These are phyloP conservation scores for Tilletia caries DNA, from an alignment of 1,284 basidiomycete species.

Conservation along the genomic window DNA sequence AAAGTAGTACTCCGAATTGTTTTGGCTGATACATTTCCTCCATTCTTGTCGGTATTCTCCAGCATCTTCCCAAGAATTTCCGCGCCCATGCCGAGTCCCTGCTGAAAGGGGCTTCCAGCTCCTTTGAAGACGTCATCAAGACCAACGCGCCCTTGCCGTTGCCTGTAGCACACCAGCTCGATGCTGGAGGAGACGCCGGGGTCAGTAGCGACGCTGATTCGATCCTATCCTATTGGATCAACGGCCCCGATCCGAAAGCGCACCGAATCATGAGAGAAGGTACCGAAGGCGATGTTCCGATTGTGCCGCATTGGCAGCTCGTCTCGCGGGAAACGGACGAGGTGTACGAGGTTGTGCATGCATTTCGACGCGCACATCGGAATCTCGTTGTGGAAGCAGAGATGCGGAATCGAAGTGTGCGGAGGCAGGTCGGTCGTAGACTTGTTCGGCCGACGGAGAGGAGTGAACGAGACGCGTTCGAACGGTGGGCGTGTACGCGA, in stretches of 20 bases:
- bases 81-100: neutral
- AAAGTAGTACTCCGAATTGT: neutral
- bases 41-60: neutral
- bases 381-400: neutral
- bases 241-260: neutral
- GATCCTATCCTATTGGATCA: neutral
- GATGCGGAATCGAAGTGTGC: neutral
- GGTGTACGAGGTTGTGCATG: neutral
- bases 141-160: too few species aligned
- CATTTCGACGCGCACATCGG: constrained; percentile 5
- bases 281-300: neutral
- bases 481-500: neutral
- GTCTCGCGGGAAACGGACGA: neutral
- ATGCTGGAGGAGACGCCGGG: neutral
- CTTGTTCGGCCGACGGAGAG: constrained; percentile 5
- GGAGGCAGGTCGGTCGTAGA: neutral
- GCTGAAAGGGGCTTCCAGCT: neutral
- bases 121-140: neutral
- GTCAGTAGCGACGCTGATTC: neutral
- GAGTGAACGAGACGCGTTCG: neutral
- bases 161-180: neutral
- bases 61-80: constrained; percentile 2
- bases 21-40: neutral
- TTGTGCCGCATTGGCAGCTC: neutral
- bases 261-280: neutral